Base-by-base conservation (phyloP, 805 yeast genomes). In the Kodamaea jinghongensis region DNA sequence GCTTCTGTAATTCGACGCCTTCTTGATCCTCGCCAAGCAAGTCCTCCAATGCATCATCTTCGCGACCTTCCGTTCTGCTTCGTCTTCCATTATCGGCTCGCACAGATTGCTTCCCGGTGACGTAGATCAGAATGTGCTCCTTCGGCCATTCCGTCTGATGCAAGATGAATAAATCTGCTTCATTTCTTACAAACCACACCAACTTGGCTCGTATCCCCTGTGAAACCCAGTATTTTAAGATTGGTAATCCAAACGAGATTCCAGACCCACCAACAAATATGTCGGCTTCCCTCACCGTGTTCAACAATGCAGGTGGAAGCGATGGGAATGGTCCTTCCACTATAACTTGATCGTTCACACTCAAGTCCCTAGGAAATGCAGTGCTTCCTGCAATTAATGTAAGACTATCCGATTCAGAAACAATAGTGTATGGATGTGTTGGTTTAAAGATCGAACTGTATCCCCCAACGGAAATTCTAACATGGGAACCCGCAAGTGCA, bases 231-330 rank as follows among this genome's bases (percentile, higher is more conserved):
- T 70, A 61, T 34, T 68, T 67, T 50, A 67, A 73, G 1, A 81
- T 30, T 0, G 85, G 80, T 7, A 81, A 45, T 3, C 82, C 84
- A 39, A 74, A 74, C 0, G 89, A 79, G 8, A 84, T 73, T 1
- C 91, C 90, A 2, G 87, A 76, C 0, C 93, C 93, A 10, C 90
- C 91, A 46, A 82, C 76, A 1, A 83, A 66, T 13, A 83, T 68
- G 11, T 66, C 55, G 1, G 79, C 73, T 28, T 74, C 71, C 25
- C 71, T 72, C 0, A 76, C 80, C 0, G 76, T 67, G 28, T 62
- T 58, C 45, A 76, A 71, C 44, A 77, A 73, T 13, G 65, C 61
- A 9, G 51, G 45, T 9, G 73, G 64, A 3, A 78, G 40, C 4
- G 83, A 67, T 3, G 75, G 67, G 49, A 61, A 75, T 5, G 69